Conservation (phyloP, 164 flowering plant species). For the Piper longum region DNA sequence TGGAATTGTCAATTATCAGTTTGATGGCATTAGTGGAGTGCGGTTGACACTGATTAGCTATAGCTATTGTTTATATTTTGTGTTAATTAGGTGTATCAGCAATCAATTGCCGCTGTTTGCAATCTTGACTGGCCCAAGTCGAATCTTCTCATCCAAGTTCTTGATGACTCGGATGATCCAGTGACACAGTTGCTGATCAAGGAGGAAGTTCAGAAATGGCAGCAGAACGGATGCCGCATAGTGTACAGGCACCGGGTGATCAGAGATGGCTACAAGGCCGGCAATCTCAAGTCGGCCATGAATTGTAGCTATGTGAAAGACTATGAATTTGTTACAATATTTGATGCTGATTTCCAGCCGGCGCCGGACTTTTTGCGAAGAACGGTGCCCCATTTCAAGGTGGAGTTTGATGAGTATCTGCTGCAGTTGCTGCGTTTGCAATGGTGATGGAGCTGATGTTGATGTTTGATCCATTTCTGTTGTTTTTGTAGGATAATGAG, state of each 20-base stretch:
- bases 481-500: slow-evolving; percentile 50
- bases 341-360: slow-evolving; percentile 98
- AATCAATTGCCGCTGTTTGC: slow-evolving; percentile 89
- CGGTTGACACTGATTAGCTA: too few species aligned
- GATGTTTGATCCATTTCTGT: too few species aligned
- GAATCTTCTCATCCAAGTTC: slow-evolving; percentile 62
- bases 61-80: too few species aligned
- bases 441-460: not conserved
- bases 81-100: slow-evolving; percentile 73
- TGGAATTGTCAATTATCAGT: too few species aligned
- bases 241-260: slow-evolving; percentile 71
- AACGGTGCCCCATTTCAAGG: slow-evolving; percentile 89
- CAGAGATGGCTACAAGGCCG: slow-evolving; percentile 95
- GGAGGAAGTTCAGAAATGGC: slow-evolving; percentile 90
- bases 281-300: slow-evolving; percentile 97
- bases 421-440: not conserved
- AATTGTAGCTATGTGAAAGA: slow-evolving; percentile 86
- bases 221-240: slow-evolving; percentile 63
- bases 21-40: too few species aligned
- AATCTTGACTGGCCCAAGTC: slow-evolving; percentile 88
- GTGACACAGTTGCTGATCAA: slow-evolving; percentile 59
- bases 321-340: slow-evolving; percentile 84
- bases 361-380: slow-evolving; percentile 57
- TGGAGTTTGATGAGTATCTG: slow-evolving; percentile 4
- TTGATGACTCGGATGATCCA: slow-evolving; percentile 93